A percentile compares a stretch with the other conserved stretches of the same genome.
Evolutionary conservation across 345 rosid species (phyloP).

Genomic region (Adansonia digitata): DNA sequence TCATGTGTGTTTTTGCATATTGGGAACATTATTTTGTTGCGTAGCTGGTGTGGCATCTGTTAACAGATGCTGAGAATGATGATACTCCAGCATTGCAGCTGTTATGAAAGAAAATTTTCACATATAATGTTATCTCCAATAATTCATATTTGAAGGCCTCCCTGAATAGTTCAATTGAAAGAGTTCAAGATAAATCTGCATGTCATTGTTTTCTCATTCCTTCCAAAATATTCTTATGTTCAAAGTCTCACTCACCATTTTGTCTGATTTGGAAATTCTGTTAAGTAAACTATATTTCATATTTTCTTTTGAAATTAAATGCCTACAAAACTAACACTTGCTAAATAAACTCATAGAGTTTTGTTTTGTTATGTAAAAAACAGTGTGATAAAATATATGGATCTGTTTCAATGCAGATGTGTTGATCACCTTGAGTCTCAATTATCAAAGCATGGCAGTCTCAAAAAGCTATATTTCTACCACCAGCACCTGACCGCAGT

Average conservation of each 20-base stretch:
- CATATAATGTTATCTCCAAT: neutral
- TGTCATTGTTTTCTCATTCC: neutral
- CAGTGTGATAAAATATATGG: neutral
- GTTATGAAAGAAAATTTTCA: neutral
- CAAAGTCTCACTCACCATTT: neutral
- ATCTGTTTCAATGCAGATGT: conserved; percentile 54
- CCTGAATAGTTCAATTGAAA: neutral
- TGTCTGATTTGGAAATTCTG: neutral
- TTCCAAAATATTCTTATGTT: neutral
- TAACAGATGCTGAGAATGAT: neutral
- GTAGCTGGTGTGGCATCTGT: neutral
- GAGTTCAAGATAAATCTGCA: neutral
- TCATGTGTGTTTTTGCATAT: neutral
- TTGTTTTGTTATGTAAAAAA: neutral
- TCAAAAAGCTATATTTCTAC: conserved; percentile 82
- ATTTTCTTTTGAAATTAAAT: neutral
- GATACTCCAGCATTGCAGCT: neutral
- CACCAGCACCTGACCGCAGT: conserved; percentile 95
- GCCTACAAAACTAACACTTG: neutral
- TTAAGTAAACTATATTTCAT: neutral
- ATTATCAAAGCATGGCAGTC: conserved; percentile 94
- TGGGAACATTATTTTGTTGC: neutral
- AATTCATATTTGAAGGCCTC: neutral
- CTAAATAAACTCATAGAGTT: neutral
- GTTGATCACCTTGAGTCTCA: conserved; percentile 92